Evolutionary conservation across 106 monocot genomes (phyloP).

Genomic region (Phalaenopsis equestris): DNA sequence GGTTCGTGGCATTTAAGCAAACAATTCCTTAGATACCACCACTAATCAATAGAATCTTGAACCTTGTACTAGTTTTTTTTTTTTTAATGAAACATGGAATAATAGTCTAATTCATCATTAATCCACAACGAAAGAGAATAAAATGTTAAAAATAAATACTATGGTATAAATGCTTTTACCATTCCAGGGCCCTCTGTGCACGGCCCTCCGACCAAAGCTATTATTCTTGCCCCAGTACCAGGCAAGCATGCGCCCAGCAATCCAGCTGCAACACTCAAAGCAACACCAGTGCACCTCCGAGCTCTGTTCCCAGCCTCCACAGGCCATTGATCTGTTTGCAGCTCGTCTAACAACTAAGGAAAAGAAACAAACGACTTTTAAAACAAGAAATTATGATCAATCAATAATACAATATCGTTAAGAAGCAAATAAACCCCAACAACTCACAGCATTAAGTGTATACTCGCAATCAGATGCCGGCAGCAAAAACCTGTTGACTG

Average conservation of each 20-base stretch:
- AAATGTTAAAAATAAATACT: background rate
- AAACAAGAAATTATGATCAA: background rate
- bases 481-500: conserved; percentile 69
- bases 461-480: conserved; percentile 92
- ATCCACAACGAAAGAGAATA: background rate
- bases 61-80: background rate
- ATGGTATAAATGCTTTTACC: conserved; percentile 33
- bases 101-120: background rate
- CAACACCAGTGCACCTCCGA: conserved; percentile 81
- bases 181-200: conserved; percentile 97
- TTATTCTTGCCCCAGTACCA: conserved; percentile 89
- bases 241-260: conserved; percentile 85
- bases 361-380: background rate
- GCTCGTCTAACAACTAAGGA: conserved; percentile 82
- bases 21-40: background rate
- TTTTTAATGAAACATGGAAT: background rate
- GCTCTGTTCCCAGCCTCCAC: conserved; percentile 74
- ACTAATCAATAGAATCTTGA: background rate
- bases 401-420: background rate
- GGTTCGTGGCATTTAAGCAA: background rate
- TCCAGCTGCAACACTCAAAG: conserved; percentile 86
- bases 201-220: conserved; percentile 91
- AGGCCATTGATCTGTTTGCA: conserved; percentile 95
- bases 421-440: background rate
- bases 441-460: conserved; percentile 68